Evolutionary conservation across 2,329 filamentous ascomycete species (phyloP), one percentile per base, ranked within the genome.

Genomic region (Colletotrichum siamense): DNA sequence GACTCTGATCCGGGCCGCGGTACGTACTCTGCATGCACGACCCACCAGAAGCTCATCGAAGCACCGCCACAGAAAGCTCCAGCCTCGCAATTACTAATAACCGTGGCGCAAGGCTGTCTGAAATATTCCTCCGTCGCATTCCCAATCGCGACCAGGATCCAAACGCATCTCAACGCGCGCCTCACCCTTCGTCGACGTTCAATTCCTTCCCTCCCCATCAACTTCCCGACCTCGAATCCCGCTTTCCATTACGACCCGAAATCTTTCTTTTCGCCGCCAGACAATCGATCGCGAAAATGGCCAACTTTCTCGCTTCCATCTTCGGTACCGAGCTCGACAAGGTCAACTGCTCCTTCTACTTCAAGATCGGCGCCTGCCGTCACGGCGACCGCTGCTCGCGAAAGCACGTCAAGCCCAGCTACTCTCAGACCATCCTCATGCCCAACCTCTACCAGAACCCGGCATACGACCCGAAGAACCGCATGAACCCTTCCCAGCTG

Each of bases 291-390:
- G 32, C 77, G 81, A 86, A 68, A 75, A 98, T 98, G 96, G 96
- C 96, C 83, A 98, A 98, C 90, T 99, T 98, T 86, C 95, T 99
- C 86, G 97, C 97, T 83, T 98, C 96, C 85, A 99, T 99, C 89
- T 99, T 99, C 91, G 97, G 97, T 83, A 99, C 97, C 34, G 97
- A 99, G 91, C 97, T 99, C 87, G 97, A 99, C 93, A 99, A 96
- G 85, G 96, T 98, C 89, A 98, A 99, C 92, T 98, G 97, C 92
- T 97, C 95, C 74, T 99, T 99, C 92, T 99, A 99, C 93, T 88
- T 88, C 76, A 99, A 99, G 90, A 99, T 99, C 86, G 97, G 97
- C 85, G 97, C 97, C 71, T 99, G 97, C 90, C 94, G 97, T 78
- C 97, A 99, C 90, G 97, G 97, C 84, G 97, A 99, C 88, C 95